These are phyloP conservation scores for Leptographium procerum DNA, from an alignment of 2,329 filamentous ascomycete genomes.

Conservation along the genomic window DNA sequence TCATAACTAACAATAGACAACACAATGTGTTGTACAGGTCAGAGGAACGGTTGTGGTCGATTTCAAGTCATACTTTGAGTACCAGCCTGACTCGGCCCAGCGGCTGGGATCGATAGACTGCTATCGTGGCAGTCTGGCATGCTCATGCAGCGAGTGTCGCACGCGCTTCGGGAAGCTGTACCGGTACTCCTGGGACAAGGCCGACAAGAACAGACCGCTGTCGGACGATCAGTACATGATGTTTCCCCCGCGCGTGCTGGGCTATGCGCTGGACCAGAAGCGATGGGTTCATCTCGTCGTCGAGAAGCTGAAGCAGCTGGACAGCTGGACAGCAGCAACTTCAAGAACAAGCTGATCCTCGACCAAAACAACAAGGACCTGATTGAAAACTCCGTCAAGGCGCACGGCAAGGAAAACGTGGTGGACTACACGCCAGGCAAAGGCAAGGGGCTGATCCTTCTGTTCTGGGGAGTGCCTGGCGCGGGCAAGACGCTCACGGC, in stretches of 20 bases:
- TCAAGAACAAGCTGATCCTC: not conserved
- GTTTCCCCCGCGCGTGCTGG: not conserved
- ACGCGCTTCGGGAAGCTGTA: not conserved
- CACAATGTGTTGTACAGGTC: not conserved
- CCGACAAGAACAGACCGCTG: not conserved
- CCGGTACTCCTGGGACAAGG: not conserved
- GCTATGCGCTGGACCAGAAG: not conserved
- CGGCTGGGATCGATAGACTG: not conserved
- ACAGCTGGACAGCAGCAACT: not conserved
- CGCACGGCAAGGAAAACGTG: not conserved
- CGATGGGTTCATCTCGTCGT: not conserved
- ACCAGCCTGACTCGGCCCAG: not conserved
- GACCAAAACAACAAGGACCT: not conserved
- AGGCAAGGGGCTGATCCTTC: no score
- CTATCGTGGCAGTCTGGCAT: not conserved
- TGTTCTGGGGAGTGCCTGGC: no score
- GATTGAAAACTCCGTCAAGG: not conserved
- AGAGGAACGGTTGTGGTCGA: not conserved
- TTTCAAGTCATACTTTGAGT: not conserved
- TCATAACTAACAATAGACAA: no score
- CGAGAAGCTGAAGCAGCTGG: not conserved
- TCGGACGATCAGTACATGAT: not conserved
- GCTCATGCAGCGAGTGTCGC: not conserved
- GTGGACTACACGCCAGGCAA: not conserved
- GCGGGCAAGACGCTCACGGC: slow-evolving; percentile 6